Evolutionary conservation across 139 green algal genomes (phyloP), one percentile per base, ranked within the genome.

Genomic region (Klebsormidium nitens): DNA sequence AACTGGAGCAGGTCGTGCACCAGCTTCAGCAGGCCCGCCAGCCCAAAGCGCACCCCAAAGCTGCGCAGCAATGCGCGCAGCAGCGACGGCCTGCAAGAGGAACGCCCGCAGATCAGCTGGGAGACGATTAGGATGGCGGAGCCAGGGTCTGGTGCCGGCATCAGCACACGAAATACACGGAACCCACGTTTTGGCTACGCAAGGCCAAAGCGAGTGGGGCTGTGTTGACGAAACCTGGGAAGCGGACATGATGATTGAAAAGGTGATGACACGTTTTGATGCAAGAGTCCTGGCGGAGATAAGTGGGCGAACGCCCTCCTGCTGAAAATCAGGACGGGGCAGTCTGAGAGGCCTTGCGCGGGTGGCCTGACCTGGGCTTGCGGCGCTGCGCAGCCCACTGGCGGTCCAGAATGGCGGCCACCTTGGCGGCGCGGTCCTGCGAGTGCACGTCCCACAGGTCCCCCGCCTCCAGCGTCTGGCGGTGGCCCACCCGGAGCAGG

Each of bases 1-100:
- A 76, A 67, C 40, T 78, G 72, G 3, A 79, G 66, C 34, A 60
- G 28, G 40, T 79, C 72, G 34, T 79, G 35, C 31, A 71, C n/a
- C 11, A 79, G 37, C 55, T 79, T 79, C 14, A 71, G 39, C 29
- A 61, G 32, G 0, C 63, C 63, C 63, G 63, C 46, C 19, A 19
- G 14, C 46, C n/a, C 31, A 37, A 70, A 70, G 23, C 40, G 23
- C 0, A 0, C 5, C 6, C 31, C 0, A 19, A 63, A 59, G 2
- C n/a, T 35, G 31, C 63, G 49, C 5, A 50, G 31, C 29, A 72
- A 8, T 1, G 65, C 65, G 1, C 56, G 42, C 26, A 29, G 0
- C 6, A 72, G 28, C 0, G 65, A 72, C 19, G 65, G 65, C 56
- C 5, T 65, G 47, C 39, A 66, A 29, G 4, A 31, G 55, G 32